These are phyloP conservation scores for Yarrowia yakushimensis DNA, from an alignment of 805 yeast genomes.

Conservation along the genomic window DNA sequence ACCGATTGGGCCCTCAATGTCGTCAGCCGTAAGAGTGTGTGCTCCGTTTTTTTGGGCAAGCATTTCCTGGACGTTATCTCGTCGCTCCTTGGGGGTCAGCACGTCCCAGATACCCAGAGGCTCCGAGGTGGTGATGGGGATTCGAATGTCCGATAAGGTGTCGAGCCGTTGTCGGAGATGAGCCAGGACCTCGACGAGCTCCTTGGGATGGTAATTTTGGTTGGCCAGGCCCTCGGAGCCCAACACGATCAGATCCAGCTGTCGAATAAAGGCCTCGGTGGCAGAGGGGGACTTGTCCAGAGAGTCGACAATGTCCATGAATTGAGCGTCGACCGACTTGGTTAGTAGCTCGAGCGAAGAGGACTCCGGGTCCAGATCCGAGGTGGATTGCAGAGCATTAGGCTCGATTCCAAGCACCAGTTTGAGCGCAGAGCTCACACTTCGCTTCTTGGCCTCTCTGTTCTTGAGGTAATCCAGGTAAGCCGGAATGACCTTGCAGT, in stretches of 20 bases:
- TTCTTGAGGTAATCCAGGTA: conserved; percentile 9
- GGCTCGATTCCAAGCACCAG: conserved; percentile 21
- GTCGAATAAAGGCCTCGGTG: conserved; percentile 2
- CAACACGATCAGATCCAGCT: conserved; percentile 16
- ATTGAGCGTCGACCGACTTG: conserved; percentile 8
- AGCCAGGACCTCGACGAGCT: neutral
- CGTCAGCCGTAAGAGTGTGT: neutral
- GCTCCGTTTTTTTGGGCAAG: neutral
- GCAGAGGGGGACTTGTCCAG: conserved; percentile 2
- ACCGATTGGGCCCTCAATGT: conserved; percentile 6
- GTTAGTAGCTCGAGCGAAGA: neutral
- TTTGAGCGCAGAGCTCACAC: conserved; percentile 7
- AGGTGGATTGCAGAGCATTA: neutral
- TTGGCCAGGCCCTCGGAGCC: conserved; percentile 21
- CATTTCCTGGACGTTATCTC: conserved; percentile 1
- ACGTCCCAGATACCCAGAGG: conserved; percentile 24
- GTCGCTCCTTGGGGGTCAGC: conserved; percentile 11
- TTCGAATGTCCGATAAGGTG: neutral
- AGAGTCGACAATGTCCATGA: conserved; percentile 12
- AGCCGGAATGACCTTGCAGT: conserved; percentile 21
- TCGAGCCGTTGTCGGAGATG: neutral
- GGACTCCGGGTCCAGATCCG: conserved; percentile 8
- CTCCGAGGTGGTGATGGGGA: conserved; percentile 15
- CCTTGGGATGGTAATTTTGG: conserved; percentile 24
- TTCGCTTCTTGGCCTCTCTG: conserved; percentile 14